Evolutionary conservation across 352 stramenopile species (phyloP).

Genomic region (Elongisporangium undulatum): DNA sequence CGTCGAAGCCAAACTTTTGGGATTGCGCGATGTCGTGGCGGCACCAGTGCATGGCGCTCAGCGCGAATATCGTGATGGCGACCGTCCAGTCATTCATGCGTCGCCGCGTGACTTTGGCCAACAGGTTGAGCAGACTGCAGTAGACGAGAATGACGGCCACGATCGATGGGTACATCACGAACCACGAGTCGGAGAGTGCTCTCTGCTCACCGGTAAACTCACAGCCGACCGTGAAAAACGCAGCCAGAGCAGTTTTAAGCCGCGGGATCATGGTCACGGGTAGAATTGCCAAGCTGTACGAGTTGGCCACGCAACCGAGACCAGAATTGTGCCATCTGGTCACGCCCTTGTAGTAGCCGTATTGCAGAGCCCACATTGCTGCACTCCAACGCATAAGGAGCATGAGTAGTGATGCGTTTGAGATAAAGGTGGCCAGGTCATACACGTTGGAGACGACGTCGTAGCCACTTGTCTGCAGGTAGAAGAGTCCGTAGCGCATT

Average conservation of each 20-base stretch:
- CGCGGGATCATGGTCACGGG: slow-evolving; percentile 13
- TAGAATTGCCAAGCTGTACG: slow-evolving; percentile 10
- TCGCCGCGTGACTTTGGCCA: slow-evolving; percentile 9
- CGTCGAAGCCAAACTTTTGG: slow-evolving; percentile 3
- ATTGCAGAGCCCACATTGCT: slow-evolving; percentile 15
- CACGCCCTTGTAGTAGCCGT: neutral
- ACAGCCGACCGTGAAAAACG: slow-evolving; percentile 17
- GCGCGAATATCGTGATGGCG: slow-evolving; percentile 9
- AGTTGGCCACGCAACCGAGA: slow-evolving; percentile 15
- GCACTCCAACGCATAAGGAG: slow-evolving; percentile 24
- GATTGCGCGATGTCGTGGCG: neutral
- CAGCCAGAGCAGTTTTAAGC: slow-evolving; percentile 11
- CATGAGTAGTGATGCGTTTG: slow-evolving; percentile 19
- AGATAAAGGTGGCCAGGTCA: slow-evolving; percentile 25
- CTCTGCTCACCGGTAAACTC: slow-evolving; percentile 17
- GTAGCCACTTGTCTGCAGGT: slow-evolving; percentile 1
- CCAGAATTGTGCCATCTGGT: slow-evolving; percentile 4
- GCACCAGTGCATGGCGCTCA: slow-evolving; percentile 16
- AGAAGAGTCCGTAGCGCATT: slow-evolving; percentile 13
- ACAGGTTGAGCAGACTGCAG: slow-evolving; percentile 16
- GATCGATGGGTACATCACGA: slow-evolving; percentile 19
- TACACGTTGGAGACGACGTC: slow-evolving; percentile 16
- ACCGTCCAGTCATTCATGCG: slow-evolving; percentile 17
- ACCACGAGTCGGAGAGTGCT: slow-evolving; percentile 17
- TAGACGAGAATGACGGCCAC: slow-evolving; percentile 16